Conservation (phyloP, 1,284 basidiomycete species). For the Sporisorium reilianum region DNA sequence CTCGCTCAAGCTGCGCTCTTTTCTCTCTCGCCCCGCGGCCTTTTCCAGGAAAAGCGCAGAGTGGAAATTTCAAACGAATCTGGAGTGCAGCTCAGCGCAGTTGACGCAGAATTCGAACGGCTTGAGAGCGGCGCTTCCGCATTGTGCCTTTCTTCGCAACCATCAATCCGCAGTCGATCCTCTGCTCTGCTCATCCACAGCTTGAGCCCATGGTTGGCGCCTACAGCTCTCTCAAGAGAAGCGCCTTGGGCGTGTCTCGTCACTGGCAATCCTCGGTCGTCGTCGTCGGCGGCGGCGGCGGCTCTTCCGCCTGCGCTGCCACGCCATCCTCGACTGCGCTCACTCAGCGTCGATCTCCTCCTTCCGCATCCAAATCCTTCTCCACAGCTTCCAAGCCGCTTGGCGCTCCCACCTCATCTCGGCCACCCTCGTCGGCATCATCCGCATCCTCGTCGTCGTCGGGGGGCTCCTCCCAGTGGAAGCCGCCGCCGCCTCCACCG, state of each 20-base stretch:
- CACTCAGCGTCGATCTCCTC: conserved; percentile 4
- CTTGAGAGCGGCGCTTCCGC: no score
- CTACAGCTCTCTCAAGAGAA: conserved; percentile 21
- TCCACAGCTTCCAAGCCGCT: conserved; percentile 20
- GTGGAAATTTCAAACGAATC: neutral
- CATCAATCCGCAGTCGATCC: neutral
- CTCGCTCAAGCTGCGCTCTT: neutral
- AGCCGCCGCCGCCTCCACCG: conserved; percentile 44
- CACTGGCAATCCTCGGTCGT: conserved; percentile 14
- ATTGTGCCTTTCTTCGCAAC: neutral
- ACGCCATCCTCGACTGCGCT: conserved; percentile 8
- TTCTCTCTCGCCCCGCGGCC: neutral
- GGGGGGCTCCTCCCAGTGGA: conserved; percentile 36
- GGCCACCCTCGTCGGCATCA: conserved; percentile 13
- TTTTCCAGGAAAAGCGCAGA: neutral
- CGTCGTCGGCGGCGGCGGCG: no score
- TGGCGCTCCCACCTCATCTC: conserved; percentile 22
- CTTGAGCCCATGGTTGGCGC: conserved; percentile 34
- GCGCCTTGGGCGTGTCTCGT: conserved; percentile 40
- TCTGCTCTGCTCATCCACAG: neutral
- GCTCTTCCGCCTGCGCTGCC: conserved; percentile 7
- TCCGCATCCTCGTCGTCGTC: conserved; percentile 35
- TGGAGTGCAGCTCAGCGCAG: neutral
- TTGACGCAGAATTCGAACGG: neutral
- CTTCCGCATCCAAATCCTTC: conserved; percentile 9